These are phyloP conservation scores for Dipodascus albidus DNA, from an alignment of 805 yeast species.

Conservation along the genomic window DNA sequence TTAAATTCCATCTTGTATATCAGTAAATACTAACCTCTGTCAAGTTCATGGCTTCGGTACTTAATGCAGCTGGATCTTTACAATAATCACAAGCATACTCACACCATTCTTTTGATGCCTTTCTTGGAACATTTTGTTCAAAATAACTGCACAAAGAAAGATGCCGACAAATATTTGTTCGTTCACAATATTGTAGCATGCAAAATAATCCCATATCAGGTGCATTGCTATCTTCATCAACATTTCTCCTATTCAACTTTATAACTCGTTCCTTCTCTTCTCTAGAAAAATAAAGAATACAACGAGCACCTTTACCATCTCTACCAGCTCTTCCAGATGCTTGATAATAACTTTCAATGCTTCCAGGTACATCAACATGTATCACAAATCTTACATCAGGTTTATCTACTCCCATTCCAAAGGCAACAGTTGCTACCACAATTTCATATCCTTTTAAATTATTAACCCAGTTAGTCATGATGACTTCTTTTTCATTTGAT, in stretches of 20 bases:
- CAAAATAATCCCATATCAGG: not conserved
- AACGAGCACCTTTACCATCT: conserved; percentile 73
- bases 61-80: conserved; percentile 8
- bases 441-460: conserved; percentile 44
- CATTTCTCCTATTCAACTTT: not conserved
- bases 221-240: not conserved
- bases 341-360: conserved; percentile 90
- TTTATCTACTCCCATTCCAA: conserved; percentile 98
- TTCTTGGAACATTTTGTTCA: conserved; percentile 9
- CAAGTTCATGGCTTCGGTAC: not conserved
- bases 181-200: conserved; percentile 9
- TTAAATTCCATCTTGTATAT: not conserved
- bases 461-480: conserved; percentile 75
- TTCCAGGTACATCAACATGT: conserved; percentile 78
- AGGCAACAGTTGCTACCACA: conserved; percentile 93
- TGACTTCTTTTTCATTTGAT: conserved; percentile 53
- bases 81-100: conserved; percentile 15
- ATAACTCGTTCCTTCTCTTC: conserved; percentile 3
- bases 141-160: conserved; percentile 13
- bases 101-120: conserved; percentile 8
- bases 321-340: conserved; percentile 99
- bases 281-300: conserved; percentile 58
- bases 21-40: not conserved
- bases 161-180: conserved; percentile 14
- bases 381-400: conserved; percentile 87